phyloP scores from a whole-genome alignment of 2,329 filamentous ascomycete genomes.

The Neurospora sp. region DNA sequence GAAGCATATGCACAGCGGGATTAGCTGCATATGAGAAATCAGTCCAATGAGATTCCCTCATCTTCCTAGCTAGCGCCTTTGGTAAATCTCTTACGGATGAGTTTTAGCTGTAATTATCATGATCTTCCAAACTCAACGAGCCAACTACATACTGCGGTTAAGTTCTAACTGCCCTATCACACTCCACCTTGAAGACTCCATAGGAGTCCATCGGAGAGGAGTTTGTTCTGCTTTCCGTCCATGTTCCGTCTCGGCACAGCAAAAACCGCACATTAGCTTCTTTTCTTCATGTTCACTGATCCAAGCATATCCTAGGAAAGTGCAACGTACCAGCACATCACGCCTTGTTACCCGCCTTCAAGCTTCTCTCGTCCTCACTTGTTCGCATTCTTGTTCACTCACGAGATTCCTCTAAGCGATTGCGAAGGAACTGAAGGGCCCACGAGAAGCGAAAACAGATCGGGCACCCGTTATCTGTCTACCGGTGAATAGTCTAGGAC shows the following conservation, averaged over 20 bases:
- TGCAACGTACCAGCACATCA: neutral
- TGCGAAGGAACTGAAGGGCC: neutral
- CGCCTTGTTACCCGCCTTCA: neutral
- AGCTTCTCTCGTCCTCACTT: neutral
- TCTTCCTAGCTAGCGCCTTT: no score
- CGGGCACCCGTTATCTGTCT: neutral
- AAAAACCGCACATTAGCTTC: neutral
- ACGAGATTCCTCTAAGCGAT: neutral
- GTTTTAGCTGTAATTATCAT: neutral
- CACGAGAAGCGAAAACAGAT: neutral
- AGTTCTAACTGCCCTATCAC: neutral
- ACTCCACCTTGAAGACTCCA: neutral
- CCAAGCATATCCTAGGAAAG: neutral
- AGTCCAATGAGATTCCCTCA: no score
- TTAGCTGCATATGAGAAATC: no score
- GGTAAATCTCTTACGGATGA: no score
- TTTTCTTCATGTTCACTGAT: neutral
- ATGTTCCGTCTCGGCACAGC: neutral
- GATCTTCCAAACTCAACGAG: neutral
- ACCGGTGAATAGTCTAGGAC: neutral
- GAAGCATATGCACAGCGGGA: no score
- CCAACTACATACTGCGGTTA: neutral
- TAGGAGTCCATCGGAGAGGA: neutral
- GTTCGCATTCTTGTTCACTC: neutral
- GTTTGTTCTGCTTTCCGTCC: neutral